phyloP scores from a whole-genome alignment of 495 filamentous ascomycete genomes.

The Tuber borchii region DNA sequence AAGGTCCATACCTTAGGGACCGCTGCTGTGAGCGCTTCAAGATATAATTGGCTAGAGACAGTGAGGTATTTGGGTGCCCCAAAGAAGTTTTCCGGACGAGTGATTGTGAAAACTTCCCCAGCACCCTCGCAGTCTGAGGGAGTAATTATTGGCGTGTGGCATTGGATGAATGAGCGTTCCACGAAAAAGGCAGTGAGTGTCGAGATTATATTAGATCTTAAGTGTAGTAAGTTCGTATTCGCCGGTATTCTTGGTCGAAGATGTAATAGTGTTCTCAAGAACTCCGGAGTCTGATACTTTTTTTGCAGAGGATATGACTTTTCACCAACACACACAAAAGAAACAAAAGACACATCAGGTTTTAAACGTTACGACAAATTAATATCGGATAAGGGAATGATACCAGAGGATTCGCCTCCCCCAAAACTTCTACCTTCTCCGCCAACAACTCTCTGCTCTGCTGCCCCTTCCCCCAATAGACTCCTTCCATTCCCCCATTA shows the following conservation, averaged over 20 bases:
- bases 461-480: constrained; percentile 63
- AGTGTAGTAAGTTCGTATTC: constrained; percentile 70
- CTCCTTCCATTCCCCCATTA: constrained; percentile 71
- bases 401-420: constrained; percentile 71
- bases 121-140: constrained; percentile 97
- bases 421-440: constrained; percentile 60
- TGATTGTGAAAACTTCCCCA: constrained; percentile 83
- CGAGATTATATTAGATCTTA: constrained; percentile 74
- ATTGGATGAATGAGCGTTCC: constrained; percentile 67
- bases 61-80: constrained; percentile 88
- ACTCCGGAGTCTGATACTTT: constrained; percentile 86
- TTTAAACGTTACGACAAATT: not conserved
- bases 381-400: constrained; percentile 29
- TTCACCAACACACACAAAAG: constrained; percentile 23
- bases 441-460: constrained; percentile 68
- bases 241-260: constrained; percentile 76
- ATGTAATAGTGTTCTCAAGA: constrained; percentile 81
- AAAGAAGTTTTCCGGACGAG: constrained; percentile 57
- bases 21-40: constrained; percentile 85
- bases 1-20: constrained; percentile 89
- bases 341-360: constrained; percentile 1
- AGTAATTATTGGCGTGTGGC: constrained; percentile 87
- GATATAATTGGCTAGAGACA: constrained; percentile 88
- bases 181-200: constrained; percentile 66
- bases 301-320: constrained; percentile 89